Percentiles rank a stretch among this genome's conserved stretches.
Conservation (phyloP, 176 grass and related monocot species). For the Rhynchospora pubera region DNA sequence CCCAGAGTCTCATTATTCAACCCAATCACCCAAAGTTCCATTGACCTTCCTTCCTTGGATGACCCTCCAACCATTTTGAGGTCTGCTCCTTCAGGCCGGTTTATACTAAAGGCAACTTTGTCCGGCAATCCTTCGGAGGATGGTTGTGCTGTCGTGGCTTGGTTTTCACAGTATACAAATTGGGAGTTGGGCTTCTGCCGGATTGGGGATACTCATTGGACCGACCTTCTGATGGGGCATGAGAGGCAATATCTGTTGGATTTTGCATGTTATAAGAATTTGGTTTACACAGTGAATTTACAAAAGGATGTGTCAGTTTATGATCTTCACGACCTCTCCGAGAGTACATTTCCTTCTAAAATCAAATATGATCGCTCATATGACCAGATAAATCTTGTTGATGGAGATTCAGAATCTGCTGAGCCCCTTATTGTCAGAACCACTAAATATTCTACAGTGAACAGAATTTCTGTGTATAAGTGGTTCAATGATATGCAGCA, state of each 20-base stretch:
- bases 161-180: not conserved
- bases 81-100: not conserved
- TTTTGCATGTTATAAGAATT: not conserved
- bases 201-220: not conserved
- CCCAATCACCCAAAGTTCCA: not conserved
- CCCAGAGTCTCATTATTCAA: not conserved
- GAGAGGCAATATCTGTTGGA: not conserved
- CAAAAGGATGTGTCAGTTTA: not conserved
- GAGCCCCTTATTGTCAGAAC: not conserved
- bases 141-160: not conserved
- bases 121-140: not conserved
- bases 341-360: not conserved
- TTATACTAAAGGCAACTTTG: not conserved
- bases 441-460: too few species aligned
- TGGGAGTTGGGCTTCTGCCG: slow-evolving; percentile 3
- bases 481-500: not conserved
- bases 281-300: not conserved
- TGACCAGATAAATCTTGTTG: not conserved
- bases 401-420: not conserved
- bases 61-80: not conserved
- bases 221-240: not conserved
- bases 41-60: not conserved
- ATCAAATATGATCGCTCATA: not conserved
- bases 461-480: not conserved
- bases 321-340: not conserved